phyloP scores from a whole-genome alignment of 352 stramenopile genomes.

The Hyaloperonospora brassicae region DNA sequence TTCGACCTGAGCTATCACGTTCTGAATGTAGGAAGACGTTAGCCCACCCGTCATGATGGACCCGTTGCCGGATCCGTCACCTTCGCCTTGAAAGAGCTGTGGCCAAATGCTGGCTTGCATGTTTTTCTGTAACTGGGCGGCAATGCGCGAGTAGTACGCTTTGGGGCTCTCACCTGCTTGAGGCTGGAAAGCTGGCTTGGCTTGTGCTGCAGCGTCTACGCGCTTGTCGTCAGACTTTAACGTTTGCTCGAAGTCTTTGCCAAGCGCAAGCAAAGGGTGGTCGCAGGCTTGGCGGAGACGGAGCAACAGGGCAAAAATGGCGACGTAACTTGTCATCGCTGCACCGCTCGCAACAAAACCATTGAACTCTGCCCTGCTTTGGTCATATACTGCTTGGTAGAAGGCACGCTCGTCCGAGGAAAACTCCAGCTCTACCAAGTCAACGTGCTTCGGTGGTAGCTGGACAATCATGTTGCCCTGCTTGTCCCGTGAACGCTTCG shows the following conservation, averaged over 20 bases:
- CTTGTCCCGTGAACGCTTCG: constrained; percentile 64
- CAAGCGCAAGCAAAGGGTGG: constrained; percentile 81
- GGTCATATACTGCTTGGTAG: constrained; percentile 80
- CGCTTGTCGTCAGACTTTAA: constrained; percentile 12
- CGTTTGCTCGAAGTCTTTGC: constrained; percentile 48
- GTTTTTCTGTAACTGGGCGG: constrained; percentile 41
- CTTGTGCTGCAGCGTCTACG: background rate
- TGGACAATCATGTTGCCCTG: constrained; percentile 57
- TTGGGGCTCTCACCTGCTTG: constrained; percentile 44
- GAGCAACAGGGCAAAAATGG: constrained; percentile 84
- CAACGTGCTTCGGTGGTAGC: constrained; percentile 63
- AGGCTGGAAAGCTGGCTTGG: constrained; percentile 35
- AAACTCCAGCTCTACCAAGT: constrained; percentile 63
- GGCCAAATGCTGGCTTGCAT: constrained; percentile 29
- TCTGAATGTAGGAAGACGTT: constrained; percentile 56
- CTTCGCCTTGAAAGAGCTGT: constrained; percentile 6
- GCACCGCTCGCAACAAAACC: constrained; percentile 75
- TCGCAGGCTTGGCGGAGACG: constrained; percentile 86
- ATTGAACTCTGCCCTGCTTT: constrained; percentile 84
- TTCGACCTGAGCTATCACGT: constrained; percentile 71
- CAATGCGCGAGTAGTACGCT: constrained; percentile 56
- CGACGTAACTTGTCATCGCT: constrained; percentile 74
- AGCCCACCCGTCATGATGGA: constrained; percentile 13
- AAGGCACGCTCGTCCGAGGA: constrained; percentile 72
- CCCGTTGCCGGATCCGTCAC: constrained; percentile 2